These are phyloP conservation scores for Pleurotus platypus DNA, from an alignment of 768 basidiomycete genomes.

Conservation along the genomic window DNA sequence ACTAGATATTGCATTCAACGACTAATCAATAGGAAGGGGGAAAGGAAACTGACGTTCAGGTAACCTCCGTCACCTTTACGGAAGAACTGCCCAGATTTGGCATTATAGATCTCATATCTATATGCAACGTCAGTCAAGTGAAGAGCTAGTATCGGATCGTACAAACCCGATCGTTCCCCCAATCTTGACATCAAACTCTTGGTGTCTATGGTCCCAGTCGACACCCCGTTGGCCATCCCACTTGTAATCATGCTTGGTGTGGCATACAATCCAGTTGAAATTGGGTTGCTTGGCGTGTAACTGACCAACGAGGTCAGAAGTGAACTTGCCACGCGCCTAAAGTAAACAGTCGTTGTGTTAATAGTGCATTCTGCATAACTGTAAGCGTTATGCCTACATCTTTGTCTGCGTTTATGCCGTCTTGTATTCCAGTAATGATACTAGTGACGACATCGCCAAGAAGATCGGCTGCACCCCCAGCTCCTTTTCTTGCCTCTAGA, in stretches of 20 bases:
- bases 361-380: background rate
- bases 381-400: background rate
- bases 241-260: constrained; percentile 10
- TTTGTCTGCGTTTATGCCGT: background rate
- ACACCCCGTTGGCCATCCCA: constrained; percentile 13
- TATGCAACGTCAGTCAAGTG: background rate
- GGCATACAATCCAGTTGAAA: constrained; percentile 14
- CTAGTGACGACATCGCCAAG: background rate
- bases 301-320: constrained; percentile 5
- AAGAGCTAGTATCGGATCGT: background rate
- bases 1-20: background rate
- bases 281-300: constrained; percentile 1
- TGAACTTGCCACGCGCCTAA: constrained; percentile 10
- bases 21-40: background rate
- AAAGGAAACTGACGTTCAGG: constrained; percentile 1
- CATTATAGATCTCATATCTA: constrained; percentile 9
- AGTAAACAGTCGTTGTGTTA: background rate
- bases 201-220: constrained; percentile 12
- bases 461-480: background rate
- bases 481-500: too few species aligned
- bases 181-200: constrained; percentile 10
- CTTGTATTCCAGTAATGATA: background rate
- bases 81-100: constrained; percentile 3
- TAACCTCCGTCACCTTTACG: constrained; percentile 4
- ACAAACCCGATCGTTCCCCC: constrained; percentile 13